Percentiles rank a stretch among this genome's conserved stretches.
Evolutionary conservation across 768 basidiomycete genomes (phyloP).

Genomic region (Leccinum rimulosum): DNA sequence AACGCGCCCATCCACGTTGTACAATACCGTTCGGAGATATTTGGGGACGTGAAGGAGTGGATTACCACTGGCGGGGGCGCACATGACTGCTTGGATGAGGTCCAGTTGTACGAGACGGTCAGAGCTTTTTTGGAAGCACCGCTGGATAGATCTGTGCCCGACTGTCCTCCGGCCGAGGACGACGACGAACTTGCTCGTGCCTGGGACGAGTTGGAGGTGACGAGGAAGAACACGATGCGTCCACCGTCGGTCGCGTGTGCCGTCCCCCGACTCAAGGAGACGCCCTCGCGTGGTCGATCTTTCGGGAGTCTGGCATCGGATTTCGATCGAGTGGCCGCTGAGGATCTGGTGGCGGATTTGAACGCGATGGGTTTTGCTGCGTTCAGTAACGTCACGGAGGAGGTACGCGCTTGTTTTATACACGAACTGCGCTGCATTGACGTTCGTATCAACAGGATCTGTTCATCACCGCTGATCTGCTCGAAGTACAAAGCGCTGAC

Average conservation of each 20-base stretch:
- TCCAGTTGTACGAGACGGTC: constrained; percentile 57
- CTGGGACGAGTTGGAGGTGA: constrained; percentile 44
- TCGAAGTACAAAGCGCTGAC: constrained; percentile 80
- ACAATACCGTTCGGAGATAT: constrained; percentile 56
- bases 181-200: constrained; percentile 46
- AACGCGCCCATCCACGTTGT: constrained; percentile 45
- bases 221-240: constrained; percentile 52
- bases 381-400: constrained; percentile 73
- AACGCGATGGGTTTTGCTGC: constrained; percentile 76
- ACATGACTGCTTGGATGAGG: constrained; percentile 75
- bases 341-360: constrained; percentile 73
- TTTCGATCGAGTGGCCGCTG: constrained; percentile 59
- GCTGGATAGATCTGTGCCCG: constrained; percentile 50
- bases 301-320: constrained; percentile 53
- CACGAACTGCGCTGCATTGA: constrained; percentile 7
- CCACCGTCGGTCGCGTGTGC: constrained; percentile 40
- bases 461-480: constrained; percentile 70
- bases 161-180: constrained; percentile 31
- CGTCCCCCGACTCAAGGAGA: constrained; percentile 20
- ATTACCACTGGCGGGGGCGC: constrained; percentile 69
- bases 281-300: constrained; percentile 9
- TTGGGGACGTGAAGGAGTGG: constrained; percentile 72
- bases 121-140: constrained; percentile 56
- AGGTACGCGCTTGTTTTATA: constrained; percentile 42
- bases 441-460: constrained; percentile 52